Percentiles rank a stretch among this genome's conserved stretches.
These are phyloP conservation scores for Zasmidium angulare DNA, from an alignment of 2,329 filamentous ascomycete species.

Conservation along the genomic window DNA sequence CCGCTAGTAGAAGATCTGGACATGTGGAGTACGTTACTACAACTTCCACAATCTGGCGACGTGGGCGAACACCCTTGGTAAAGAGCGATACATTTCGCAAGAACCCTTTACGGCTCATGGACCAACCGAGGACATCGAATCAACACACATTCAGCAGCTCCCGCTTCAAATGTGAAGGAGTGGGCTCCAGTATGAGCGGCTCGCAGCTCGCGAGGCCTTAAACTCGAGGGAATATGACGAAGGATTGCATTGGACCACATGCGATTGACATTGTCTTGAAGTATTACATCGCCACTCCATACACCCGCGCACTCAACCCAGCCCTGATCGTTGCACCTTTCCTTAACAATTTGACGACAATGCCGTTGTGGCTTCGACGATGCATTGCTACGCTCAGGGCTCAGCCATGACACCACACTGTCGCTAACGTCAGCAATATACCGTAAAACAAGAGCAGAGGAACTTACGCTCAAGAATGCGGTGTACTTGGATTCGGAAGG, in stretches of 20 bases:
- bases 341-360: background rate
- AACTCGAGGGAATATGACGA: too few species aligned
- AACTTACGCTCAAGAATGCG: conserved; percentile 9
- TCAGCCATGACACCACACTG: conserved; percentile 10
- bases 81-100: too few species aligned
- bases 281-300: too few species aligned
- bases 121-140: too few species aligned
- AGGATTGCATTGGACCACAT: too few species aligned
- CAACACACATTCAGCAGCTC: background rate
- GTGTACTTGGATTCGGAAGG: conserved; percentile 6
- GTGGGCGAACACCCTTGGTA: background rate
- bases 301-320: too few species aligned
- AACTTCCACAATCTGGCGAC: background rate
- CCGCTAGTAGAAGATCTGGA: background rate
- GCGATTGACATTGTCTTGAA: too few species aligned
- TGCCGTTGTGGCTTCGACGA: background rate
- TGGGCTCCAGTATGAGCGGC: too few species aligned
- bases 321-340: background rate
- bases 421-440: conserved; percentile 3
- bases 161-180: background rate
- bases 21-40: background rate
- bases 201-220: too few species aligned
- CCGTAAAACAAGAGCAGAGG: background rate
- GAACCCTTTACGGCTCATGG: too few species aligned
- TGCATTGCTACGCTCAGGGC: too few species aligned